Conservation (phyloP, 1,284 basidiomycete species). For the Malassezia japonica region DNA sequence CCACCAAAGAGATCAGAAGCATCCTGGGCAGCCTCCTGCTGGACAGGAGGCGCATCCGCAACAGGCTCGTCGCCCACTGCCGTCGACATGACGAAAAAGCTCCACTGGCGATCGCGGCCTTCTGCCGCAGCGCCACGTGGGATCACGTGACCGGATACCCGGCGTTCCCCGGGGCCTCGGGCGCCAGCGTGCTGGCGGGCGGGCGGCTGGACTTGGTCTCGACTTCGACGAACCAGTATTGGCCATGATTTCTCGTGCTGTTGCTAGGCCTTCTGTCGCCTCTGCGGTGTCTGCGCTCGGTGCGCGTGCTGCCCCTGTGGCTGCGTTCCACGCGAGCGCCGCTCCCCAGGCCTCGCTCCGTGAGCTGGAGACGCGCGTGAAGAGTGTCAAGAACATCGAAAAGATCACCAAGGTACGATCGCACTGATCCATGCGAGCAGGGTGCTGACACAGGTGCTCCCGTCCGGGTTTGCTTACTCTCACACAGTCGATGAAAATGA, state of each 20-base stretch:
- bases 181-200: constrained; percentile 3
- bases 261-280: constrained; percentile 15
- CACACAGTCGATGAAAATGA: constrained; percentile 81
- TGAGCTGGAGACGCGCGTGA: constrained; percentile 90
- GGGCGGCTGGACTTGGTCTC: constrained; percentile 1
- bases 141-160: constrained; percentile 13
- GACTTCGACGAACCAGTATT: constrained; percentile 13
- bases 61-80: constrained; percentile 14
- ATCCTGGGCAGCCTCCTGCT: constrained; percentile 53
- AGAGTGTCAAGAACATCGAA: constrained; percentile 91
- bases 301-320: constrained; percentile 24
- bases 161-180: constrained; percentile 16
- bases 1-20: constrained; percentile 74
- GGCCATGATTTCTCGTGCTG: constrained; percentile 17
- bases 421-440: background rate
- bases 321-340: constrained; percentile 49
- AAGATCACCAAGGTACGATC: constrained; percentile 90
- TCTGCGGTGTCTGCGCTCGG: constrained; percentile 6
- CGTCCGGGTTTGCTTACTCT: background rate
- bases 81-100: constrained; percentile 17
- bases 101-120: constrained; percentile 15
- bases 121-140: constrained; percentile 26
- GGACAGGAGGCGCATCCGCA: constrained; percentile 11
- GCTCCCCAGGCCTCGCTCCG: constrained; percentile 92
- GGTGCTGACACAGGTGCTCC: background rate